Percentiles rank a stretch among this genome's conserved stretches.
phyloP scores from a whole-genome alignment of 1,284 basidiomycete species.

The Melampsora abietis-canadensis region DNA sequence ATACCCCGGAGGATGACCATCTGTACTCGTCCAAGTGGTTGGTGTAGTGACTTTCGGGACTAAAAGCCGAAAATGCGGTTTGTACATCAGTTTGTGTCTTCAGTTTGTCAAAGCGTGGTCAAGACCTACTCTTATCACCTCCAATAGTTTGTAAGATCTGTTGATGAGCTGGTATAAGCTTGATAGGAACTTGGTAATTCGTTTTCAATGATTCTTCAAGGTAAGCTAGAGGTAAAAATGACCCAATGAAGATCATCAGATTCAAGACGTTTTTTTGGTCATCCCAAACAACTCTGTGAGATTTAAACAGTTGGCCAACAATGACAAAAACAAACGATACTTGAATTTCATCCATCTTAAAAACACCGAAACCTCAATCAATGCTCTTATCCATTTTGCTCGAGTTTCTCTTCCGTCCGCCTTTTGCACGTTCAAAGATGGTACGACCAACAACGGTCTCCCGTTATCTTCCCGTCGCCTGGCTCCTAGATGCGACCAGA shows the following conservation, averaged over 20 bases:
- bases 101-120: not conserved
- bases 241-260: not conserved
- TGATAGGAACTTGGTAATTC: conserved; percentile 33
- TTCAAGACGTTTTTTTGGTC: not conserved
- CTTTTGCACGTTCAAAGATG: conserved; percentile 18
- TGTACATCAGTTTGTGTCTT: not conserved
- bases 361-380: conserved; percentile 37
- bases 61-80: not conserved
- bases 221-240: conserved; percentile 3
- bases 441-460: conserved; percentile 13
- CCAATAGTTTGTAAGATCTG: conserved; percentile 21
- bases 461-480: not conserved
- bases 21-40: conserved; percentile 15
- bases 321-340: conserved; percentile 33
- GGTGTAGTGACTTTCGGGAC: conserved; percentile 8
- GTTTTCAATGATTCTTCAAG: conserved; percentile 27
- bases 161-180: conserved; percentile 12
- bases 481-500: not conserved
- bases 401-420: conserved; percentile 22
- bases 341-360: conserved; percentile 17
- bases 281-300: not conserved
- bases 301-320: not conserved
- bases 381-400: conserved; percentile 28
- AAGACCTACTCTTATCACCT: conserved; percentile 15
- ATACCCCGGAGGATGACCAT: conserved; percentile 18